Percentiles rank a stretch among this genome's conserved stretches.
phyloP scores from a whole-genome alignment of 192 early-diverging fungal genomes.

The Diversispora epigaea region DNA sequence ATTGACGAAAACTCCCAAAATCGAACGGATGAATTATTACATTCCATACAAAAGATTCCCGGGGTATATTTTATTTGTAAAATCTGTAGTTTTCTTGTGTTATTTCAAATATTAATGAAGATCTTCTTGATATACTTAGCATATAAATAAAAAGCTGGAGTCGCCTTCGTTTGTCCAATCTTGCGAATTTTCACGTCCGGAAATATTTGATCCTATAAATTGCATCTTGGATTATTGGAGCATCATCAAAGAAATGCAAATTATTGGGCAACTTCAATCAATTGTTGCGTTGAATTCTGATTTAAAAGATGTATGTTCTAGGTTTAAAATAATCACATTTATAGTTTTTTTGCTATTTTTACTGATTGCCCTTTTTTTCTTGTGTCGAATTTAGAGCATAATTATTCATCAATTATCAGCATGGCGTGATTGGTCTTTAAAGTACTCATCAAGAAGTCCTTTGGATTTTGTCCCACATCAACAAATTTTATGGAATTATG shows the following conservation, averaged over 20 bases:
- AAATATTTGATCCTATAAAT: background rate
- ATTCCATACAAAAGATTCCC: slow-evolving; percentile 52
- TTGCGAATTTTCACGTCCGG: background rate
- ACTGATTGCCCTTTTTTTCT: background rate
- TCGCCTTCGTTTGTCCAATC: too few species aligned
- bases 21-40: slow-evolving; percentile 35
- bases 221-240: slow-evolving; percentile 48
- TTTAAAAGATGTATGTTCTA: slow-evolving; percentile 1
- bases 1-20: slow-evolving; percentile 58
- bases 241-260: slow-evolving; percentile 50
- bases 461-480: slow-evolving; percentile 66
- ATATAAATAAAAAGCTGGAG: background rate
- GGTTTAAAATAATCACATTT: background rate
- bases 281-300: background rate
- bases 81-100: too few species aligned
- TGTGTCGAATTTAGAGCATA: background rate
- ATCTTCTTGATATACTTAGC: background rate
- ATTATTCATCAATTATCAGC: slow-evolving; percentile 39
- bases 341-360: background rate
- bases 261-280: slow-evolving; percentile 42
- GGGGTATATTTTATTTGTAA: slow-evolving; percentile 38
- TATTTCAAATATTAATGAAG: background rate
- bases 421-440: slow-evolving; percentile 45
- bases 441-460: slow-evolving; percentile 54
- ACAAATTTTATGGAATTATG: slow-evolving; percentile 63